Evolutionary conservation across 768 basidiomycete genomes (phyloP), one percentile per base, ranked within the genome.

Genomic region (Psilocybe cyanescens): DNA sequence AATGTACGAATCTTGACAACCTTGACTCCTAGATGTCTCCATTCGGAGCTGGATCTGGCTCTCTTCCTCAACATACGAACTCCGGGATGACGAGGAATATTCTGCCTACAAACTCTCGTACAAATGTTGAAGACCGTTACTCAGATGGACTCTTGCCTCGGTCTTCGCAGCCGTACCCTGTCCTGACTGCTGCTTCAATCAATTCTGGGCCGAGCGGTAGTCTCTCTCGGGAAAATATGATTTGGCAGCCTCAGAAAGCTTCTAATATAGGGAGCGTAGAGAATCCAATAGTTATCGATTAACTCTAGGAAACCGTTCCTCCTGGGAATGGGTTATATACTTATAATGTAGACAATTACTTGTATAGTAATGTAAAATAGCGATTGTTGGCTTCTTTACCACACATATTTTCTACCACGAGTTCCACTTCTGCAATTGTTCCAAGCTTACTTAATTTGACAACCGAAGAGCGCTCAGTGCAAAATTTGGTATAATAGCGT

Each of bases 221-320:
- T 11, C 52, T 2, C n/a, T 8, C 52, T 39, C 52, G n/a, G 41
- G 14, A 5, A 24, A 4, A 14, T n/a, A 2, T 37, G 33, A 37
- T 8, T 54, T 7, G 12, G 31, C 52, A 56, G 17, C n/a, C 44
- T 3, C 28, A 39, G 24, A 56, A 16, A 45, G 30, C 41, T 24
- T 58, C 35, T 5, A 44, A 44, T 39, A 39, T 14, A 44, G 61
- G 61, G 19, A 58, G 46, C 33, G 14, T 35, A 9, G 58, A 61
- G 35, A 61, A 66, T 50, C 62, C 62, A 28, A 63, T 66, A 55
- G 24, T 50, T 17, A 63, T 66, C 39, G 65, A 66, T 55, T 63
- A 33, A 63, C 46, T 28, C 35, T 12, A 9, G 41, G 41, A 12
- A 44, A 12, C 33, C 33, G 33, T 11, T 35, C 33, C 11, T 35